phyloP scores from a whole-genome alignment of 2,329 filamentous ascomycete species.

The Fusarium napiforme region DNA sequence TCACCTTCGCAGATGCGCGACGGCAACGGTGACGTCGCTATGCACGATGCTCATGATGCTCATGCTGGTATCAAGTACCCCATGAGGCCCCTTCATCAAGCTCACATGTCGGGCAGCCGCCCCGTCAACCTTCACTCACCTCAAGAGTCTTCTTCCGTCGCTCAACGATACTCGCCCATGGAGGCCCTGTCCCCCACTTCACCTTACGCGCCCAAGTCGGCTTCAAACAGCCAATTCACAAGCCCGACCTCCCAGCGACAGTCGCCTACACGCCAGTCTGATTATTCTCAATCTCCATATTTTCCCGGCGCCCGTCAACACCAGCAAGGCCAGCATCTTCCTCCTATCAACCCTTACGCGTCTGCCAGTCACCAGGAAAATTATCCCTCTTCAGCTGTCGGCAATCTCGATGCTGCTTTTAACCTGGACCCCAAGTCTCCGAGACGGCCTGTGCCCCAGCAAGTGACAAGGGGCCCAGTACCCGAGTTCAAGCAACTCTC shows the following conservation, averaged over 20 bases:
- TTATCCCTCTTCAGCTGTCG: slow-evolving; percentile 78
- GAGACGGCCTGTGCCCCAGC: slow-evolving; percentile 61
- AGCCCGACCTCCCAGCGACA: slow-evolving; percentile 70
- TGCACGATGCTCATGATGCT: slow-evolving; percentile 87
- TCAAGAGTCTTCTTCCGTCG: slow-evolving; percentile 78
- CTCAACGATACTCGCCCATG: slow-evolving; percentile 96
- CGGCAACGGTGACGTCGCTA: slow-evolving; percentile 79
- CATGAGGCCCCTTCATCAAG: slow-evolving; percentile 80
- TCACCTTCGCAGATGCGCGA: slow-evolving; percentile 71
- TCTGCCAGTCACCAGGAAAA: slow-evolving; percentile 68
- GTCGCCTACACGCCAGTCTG: slow-evolving; percentile 79
- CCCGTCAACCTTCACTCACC: slow-evolving; percentile 76
- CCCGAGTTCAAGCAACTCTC: slow-evolving; percentile 88
- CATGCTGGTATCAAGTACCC: slow-evolving; percentile 90
- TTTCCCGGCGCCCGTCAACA: slow-evolving; percentile 56
- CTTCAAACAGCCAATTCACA: slow-evolving; percentile 66
- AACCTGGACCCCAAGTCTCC: slow-evolving; percentile 68
- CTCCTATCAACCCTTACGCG: slow-evolving; percentile 77
- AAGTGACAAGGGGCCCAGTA: slow-evolving; percentile 72
- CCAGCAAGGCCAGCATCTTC: slow-evolving; percentile 71
- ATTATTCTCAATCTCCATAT: slow-evolving; percentile 70
- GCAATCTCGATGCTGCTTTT: slow-evolving; percentile 76
- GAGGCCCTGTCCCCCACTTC: slow-evolving; percentile 84
- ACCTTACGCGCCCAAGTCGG: slow-evolving; percentile 76
- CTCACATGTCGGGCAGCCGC: slow-evolving; percentile 69